phyloP scores from a whole-genome alignment of 1,284 basidiomycete species.

The Dichomitus squalens region DNA sequence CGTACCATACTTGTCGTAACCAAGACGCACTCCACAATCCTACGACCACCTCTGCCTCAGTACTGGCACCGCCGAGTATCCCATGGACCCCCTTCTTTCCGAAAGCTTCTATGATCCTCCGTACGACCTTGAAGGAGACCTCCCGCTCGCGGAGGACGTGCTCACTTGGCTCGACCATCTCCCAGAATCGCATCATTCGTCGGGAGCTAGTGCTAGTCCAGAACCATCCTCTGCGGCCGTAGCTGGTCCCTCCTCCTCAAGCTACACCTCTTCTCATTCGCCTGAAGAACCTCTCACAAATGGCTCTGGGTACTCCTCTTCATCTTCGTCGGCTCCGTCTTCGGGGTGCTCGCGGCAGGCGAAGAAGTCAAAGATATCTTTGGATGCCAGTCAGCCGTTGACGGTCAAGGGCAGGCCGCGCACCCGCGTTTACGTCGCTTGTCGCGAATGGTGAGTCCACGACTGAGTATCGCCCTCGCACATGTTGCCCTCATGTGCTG shows the following conservation, averaged over 20 bases:
- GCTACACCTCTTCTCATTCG: neutral
- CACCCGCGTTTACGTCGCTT: slow-evolving; percentile 14
- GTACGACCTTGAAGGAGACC: neutral
- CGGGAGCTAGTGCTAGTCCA: neutral
- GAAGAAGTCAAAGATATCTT: slow-evolving; percentile 3
- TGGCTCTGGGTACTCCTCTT: neutral
- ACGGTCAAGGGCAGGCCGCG: slow-evolving; percentile 13
- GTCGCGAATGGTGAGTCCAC: slow-evolving; percentile 10
- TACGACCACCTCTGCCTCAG: neutral
- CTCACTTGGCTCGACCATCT: slow-evolving; percentile 2
- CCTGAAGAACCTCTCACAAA: neutral
- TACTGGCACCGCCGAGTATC: neutral
- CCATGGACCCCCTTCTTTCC: neutral
- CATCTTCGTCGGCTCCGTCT: neutral
- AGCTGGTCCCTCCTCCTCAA: neutral
- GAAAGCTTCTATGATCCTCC: neutral
- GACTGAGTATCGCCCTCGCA: too few relatives aligned
- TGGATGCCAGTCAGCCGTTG: slow-evolving; percentile 8
- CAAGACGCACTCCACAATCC: too few relatives aligned
- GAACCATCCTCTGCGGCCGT: neutral
- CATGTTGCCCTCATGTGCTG: too few relatives aligned
- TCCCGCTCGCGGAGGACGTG: neutral
- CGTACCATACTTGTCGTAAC: too few relatives aligned
- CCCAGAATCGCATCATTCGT: neutral
- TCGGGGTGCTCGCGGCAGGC: neutral